Conservation (phyloP, 2,329 filamentous ascomycete species). For the Xylariaceae sp. region DNA sequence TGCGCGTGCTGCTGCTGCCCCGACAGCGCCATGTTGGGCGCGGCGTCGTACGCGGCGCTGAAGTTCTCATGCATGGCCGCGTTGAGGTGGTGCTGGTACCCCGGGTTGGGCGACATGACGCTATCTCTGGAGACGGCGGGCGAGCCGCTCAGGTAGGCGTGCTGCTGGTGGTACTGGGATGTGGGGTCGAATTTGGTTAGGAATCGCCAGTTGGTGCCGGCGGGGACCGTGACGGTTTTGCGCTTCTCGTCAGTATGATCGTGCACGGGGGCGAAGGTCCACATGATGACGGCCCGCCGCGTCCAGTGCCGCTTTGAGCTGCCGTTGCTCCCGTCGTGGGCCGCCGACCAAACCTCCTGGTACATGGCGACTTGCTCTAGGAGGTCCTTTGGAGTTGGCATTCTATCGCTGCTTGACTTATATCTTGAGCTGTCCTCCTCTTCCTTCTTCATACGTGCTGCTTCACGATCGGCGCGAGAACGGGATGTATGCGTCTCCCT, state of each 20-base stretch:
- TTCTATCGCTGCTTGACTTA: constrained; percentile 23
- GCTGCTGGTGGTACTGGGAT: constrained; percentile 60
- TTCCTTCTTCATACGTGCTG: constrained; percentile 34
- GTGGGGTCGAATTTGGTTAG: constrained; percentile 62
- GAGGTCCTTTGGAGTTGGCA: constrained; percentile 50
- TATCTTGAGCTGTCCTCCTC: constrained; percentile 39
- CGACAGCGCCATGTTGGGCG: constrained; percentile 22
- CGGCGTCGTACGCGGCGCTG: constrained; percentile 49
- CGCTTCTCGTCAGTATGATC: constrained; percentile 48
- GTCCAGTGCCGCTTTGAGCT: constrained; percentile 47
- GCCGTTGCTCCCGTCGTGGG: constrained; percentile 43
- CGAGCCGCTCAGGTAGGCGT: constrained; percentile 41
- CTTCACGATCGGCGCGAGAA: constrained; percentile 32
- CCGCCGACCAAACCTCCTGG: constrained; percentile 64
- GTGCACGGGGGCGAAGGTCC: constrained; percentile 62
- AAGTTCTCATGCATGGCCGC: constrained; percentile 63
- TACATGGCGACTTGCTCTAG: constrained; percentile 67
- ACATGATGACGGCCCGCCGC: constrained; percentile 63
- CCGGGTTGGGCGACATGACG: constrained; percentile 57
- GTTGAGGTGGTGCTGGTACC: constrained; percentile 54
- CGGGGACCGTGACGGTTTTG: constrained; percentile 50
- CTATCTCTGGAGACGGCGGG: constrained; percentile 46
- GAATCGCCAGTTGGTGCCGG: constrained; percentile 64
- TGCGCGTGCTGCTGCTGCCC: constrained; percentile 19
- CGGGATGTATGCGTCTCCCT: constrained; percentile 27